Evolutionary conservation across 768 basidiomycete species (phyloP).

Genomic region (Suillus brevipes): DNA sequence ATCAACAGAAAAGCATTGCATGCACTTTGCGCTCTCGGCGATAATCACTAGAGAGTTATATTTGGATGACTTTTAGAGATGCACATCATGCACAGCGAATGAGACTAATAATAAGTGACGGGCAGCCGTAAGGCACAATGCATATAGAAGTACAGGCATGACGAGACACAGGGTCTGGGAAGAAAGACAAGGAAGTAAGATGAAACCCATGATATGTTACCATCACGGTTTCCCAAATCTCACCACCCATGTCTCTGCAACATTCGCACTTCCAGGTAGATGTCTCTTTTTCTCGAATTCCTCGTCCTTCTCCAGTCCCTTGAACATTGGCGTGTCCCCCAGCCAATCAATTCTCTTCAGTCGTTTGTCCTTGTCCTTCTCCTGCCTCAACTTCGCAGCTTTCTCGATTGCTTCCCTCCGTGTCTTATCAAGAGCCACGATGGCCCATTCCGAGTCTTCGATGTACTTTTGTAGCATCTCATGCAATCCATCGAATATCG

Average conservation of each 20-base stretch:
- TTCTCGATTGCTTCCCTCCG: slow-evolving; percentile 46
- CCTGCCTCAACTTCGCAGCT: slow-evolving; percentile 50
- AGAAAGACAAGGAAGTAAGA: neutral
- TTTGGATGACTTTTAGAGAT: neutral
- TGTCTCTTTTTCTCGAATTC: slow-evolving; percentile 52
- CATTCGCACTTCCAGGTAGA: slow-evolving; percentile 43
- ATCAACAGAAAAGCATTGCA: neutral
- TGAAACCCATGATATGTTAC: slow-evolving; percentile 2
- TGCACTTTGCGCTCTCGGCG: neutral
- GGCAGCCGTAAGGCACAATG: neutral
- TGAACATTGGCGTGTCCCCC: slow-evolving; percentile 58
- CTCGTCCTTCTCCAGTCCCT: slow-evolving; percentile 60
- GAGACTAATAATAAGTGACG: neutral
- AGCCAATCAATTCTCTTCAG: slow-evolving; percentile 65
- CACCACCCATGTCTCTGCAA: slow-evolving; percentile 61
- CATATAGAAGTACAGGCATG: neutral
- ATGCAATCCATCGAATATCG: slow-evolving; percentile 57
- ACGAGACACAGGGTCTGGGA: neutral
- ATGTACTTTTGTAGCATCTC: slow-evolving; percentile 51
- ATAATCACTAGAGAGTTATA: neutral
- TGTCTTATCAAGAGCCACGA: slow-evolving; percentile 46
- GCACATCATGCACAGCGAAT: no score
- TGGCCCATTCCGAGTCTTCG: slow-evolving; percentile 68
- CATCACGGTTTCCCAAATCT: slow-evolving; percentile 40
- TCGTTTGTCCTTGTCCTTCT: slow-evolving; percentile 35